Evolutionary conservation across 768 basidiomycete genomes (phyloP).

Genomic region (Auriscalpium microsporum): DNA sequence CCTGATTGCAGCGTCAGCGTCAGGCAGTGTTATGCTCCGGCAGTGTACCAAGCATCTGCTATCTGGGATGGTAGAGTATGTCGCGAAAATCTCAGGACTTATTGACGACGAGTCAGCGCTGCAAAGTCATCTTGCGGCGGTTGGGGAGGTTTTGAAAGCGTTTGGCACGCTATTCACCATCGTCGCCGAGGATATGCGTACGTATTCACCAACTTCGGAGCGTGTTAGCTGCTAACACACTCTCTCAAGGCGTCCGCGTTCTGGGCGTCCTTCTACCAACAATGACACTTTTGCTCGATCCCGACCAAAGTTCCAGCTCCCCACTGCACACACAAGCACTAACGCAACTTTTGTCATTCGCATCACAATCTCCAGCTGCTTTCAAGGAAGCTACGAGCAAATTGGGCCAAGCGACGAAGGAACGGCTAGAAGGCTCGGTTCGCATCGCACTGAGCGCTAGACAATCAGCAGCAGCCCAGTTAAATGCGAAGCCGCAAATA

Average conservation of each 20-base stretch:
- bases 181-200: conserved; percentile 13
- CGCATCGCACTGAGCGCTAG: conserved; percentile 10
- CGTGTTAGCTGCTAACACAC: neutral
- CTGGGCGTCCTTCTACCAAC: conserved; percentile 13
- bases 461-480: neutral
- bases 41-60: conserved; percentile 66
- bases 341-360: conserved; percentile 11
- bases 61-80: conserved; percentile 73
- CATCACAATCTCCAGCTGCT: conserved; percentile 12
- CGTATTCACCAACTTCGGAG: neutral
- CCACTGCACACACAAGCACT: conserved; percentile 14
- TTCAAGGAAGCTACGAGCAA: conserved; percentile 15
- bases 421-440: conserved; percentile 11
- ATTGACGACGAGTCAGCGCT: conserved; percentile 49
- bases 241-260: conserved; percentile 7
- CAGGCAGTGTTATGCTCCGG: conserved; percentile 58
- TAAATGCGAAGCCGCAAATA: conserved; percentile 12
- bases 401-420: conserved; percentile 9
- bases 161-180: conserved; percentile 29
- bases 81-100: conserved; percentile 58
- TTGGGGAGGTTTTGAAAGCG: conserved; percentile 78
- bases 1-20: conserved; percentile 59
- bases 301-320: conserved; percentile 1
- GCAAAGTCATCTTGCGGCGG: conserved; percentile 50
- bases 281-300: conserved; percentile 13